Evolutionary conservation across 1,139 yeast genomes (phyloP), one percentile per base, ranked within the genome.

Genomic region (Oligophagozyma castellii): DNA sequence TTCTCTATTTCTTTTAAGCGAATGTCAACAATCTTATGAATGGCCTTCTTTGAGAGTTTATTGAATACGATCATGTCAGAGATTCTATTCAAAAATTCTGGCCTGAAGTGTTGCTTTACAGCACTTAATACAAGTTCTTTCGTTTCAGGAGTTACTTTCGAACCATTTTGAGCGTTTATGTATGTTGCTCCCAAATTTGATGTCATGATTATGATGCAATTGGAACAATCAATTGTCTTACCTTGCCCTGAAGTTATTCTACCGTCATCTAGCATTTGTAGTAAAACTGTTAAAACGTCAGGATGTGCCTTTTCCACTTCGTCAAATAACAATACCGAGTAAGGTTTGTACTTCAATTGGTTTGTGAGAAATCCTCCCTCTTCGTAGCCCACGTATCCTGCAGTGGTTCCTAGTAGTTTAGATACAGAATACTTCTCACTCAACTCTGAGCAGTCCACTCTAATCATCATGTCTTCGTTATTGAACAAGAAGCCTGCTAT

Each of bases 281-380:
- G 65, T 46, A 89, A 65, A 13, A 89, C 75, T 4, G 95, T 92
- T 54, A 89, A 66, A 2, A 92, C 98, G 55, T 89, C 96, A 2
- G 98, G 98, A 2, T 95, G 94, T n/a, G 98, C 99, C 59, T 89
- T 89, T 52, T 89, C 98, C 34, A 89, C 93, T 59, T 89, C 98
- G 59, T 89, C 98, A 49, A 89, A 89, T 40, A 89, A 64, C 18
- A 89, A 70, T 16, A 92, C 98, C 4, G 96, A 80, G 61, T 89
- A 92, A 31, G 99, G 98, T 39, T 79, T 75, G 52, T 95, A 72
- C 36, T 83, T 67, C 37, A 89, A 65, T 36, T 92, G 93, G 48
- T 89, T 94, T 2, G 98, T 89, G 43, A 89, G 67, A 43, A 86
- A 72, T 43, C 98, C 98, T 54, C 98, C 96, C 55, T 89, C 95